Conservation (phyloP, 148 eudicot species). For the Cornus kousa region DNA sequence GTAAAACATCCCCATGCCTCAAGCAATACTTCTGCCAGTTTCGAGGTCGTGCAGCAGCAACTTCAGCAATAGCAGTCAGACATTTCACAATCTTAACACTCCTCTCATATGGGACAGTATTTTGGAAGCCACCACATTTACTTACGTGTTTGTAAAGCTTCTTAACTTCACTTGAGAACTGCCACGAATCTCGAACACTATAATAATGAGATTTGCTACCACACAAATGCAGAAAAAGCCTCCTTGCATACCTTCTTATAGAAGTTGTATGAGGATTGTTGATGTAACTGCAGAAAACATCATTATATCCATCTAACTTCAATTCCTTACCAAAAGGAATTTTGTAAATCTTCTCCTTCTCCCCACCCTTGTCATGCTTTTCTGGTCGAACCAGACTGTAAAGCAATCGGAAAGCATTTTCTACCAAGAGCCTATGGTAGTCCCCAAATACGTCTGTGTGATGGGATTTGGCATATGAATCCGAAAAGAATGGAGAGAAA, state of each 20-base stretch:
- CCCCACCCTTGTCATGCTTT: slow-evolving; percentile 88
- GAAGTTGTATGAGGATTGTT: slow-evolving; percentile 85
- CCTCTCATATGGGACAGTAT: slow-evolving; percentile 82
- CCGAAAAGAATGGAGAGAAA: slow-evolving; percentile 94
- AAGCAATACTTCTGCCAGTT: slow-evolving; percentile 99
- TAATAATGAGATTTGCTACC: slow-evolving; percentile 99
- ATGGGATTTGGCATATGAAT: slow-evolving; percentile 94
- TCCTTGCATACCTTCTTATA: slow-evolving; percentile 90
- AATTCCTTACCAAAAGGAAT: slow-evolving; percentile 68
- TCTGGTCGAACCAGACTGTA: slow-evolving; percentile 97
- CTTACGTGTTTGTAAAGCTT: slow-evolving; percentile 78
- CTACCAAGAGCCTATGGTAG: slow-evolving; percentile 89
- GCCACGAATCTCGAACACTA: slow-evolving; percentile 96
- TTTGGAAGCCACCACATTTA: slow-evolving; percentile 88
- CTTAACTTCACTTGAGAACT: slow-evolving; percentile 87
- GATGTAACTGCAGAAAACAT: slow-evolving; percentile 96
- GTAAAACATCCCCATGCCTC: slow-evolving; percentile 79
- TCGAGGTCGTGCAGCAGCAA: slow-evolving; percentile 94
- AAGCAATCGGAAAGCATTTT: slow-evolving; percentile 85
- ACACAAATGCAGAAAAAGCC: slow-evolving; percentile 95
- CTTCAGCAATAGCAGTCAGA: slow-evolving; percentile 87
- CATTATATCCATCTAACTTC: slow-evolving; percentile 98
- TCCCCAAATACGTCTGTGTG: slow-evolving; percentile 85
- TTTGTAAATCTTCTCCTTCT: slow-evolving; percentile 80
- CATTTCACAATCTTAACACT: slow-evolving; percentile 93